Percentiles rank a stretch among this genome's conserved stretches.
These are phyloP conservation scores for Eucalyptus pauciflora DNA, from an alignment of 345 rosid genomes.

Conservation along the genomic window DNA sequence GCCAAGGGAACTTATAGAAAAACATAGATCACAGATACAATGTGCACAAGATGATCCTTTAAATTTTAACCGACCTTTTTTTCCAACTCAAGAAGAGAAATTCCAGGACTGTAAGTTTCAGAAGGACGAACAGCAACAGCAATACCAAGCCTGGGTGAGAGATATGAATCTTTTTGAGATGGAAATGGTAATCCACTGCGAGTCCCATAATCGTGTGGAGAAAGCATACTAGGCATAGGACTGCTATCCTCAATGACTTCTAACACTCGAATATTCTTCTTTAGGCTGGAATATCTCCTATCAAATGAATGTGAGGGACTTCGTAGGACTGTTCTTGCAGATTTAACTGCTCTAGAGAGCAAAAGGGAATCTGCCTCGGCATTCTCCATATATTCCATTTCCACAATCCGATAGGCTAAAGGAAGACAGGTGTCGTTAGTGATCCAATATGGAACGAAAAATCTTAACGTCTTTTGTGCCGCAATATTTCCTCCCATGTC, in stretches of 20 bases:
- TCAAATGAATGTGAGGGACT: slow-evolving; percentile 44
- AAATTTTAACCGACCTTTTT: slow-evolving; percentile 78
- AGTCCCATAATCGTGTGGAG: slow-evolving; percentile 83
- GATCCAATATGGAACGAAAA: slow-evolving; percentile 97
- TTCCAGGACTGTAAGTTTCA: slow-evolving; percentile 78
- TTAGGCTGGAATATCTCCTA: slow-evolving; percentile 31
- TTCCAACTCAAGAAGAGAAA: slow-evolving; percentile 93
- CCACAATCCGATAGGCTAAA: slow-evolving; percentile 79
- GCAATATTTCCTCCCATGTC: slow-evolving; percentile 86
- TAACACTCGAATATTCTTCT: slow-evolving; percentile 59
- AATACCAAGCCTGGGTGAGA: slow-evolving; percentile 69
- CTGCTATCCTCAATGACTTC: slow-evolving; percentile 85
- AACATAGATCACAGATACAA: not conserved
- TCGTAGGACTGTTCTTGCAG: slow-evolving; percentile 46
- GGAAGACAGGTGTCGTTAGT: slow-evolving; percentile 66
- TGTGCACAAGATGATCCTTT: not conserved
- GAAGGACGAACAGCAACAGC: slow-evolving; percentile 73
- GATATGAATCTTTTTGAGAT: slow-evolving; percentile 78
- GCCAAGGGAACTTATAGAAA: not conserved
- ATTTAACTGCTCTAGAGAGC: slow-evolving; percentile 62
- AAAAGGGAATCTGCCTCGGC: slow-evolving; percentile 46
- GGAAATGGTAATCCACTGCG: slow-evolving; percentile 59
- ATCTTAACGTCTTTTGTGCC: slow-evolving; percentile 81
- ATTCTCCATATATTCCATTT: slow-evolving; percentile 64
- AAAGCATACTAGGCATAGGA: slow-evolving; percentile 91